These are phyloP conservation scores for Cercospora berteroae DNA, from an alignment of 2,329 filamentous ascomycete species.

Conservation along the genomic window DNA sequence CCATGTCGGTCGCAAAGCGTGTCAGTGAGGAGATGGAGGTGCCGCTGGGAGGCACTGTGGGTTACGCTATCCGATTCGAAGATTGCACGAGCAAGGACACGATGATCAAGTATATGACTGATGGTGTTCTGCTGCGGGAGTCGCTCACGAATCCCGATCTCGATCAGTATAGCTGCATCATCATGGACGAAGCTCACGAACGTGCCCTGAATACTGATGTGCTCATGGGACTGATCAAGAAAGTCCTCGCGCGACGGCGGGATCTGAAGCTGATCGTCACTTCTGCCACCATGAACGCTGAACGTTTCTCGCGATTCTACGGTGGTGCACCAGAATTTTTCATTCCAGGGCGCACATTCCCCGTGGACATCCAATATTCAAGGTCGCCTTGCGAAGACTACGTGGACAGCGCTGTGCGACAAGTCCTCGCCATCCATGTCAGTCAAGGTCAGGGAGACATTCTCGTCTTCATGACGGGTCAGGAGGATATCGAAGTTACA, in stretches of 20 bases:
- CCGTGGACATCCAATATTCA: slow-evolving; percentile 94
- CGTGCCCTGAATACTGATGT: slow-evolving; percentile 95
- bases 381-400: slow-evolving; percentile 96
- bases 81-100: slow-evolving; percentile 97
- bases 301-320: slow-evolving; percentile 93
- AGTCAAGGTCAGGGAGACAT: slow-evolving; percentile 93
- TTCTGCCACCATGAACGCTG: slow-evolving; percentile 97
- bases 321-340: slow-evolving; percentile 94
- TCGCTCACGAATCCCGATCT: slow-evolving; percentile 89
- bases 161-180: slow-evolving; percentile 95
- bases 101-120: slow-evolving; percentile 98
- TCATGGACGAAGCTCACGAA: slow-evolving; percentile 99
- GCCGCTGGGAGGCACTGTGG: slow-evolving; percentile 79
- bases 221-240: slow-evolving; percentile 95
- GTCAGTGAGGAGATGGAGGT: slow-evolving; percentile 99
- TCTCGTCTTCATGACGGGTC: slow-evolving; percentile 97
- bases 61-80: slow-evolving; percentile 97
- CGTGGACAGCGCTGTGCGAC: slow-evolving; percentile 93
- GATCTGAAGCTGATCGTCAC: slow-evolving; percentile 97
- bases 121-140: slow-evolving; percentile 89
- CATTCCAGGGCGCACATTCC: slow-evolving; percentile 93
- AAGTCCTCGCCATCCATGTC: slow-evolving; percentile 92
- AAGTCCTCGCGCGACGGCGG: slow-evolving; percentile 82
- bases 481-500: slow-evolving; percentile 96
- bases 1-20: slow-evolving; percentile 98